phyloP scores from a whole-genome alignment of 2,329 filamentous ascomycete genomes.

The Microascus cirrosus region DNA sequence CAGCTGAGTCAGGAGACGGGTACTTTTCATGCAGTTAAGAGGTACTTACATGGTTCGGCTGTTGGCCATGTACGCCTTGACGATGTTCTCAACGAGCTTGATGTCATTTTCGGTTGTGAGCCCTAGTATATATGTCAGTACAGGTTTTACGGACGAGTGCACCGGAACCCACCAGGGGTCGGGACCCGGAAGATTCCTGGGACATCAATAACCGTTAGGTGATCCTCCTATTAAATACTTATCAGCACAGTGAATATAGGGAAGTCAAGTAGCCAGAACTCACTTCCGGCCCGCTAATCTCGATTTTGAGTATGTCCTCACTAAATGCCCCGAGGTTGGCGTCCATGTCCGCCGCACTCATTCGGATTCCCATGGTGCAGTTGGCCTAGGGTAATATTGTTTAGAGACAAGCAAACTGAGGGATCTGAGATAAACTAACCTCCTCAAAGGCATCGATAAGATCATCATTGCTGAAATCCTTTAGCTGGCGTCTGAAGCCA shows the following conservation, averaged over 20 bases:
- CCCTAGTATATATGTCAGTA: constrained; percentile 14
- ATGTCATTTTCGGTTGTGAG: constrained; percentile 33
- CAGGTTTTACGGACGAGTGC: background rate
- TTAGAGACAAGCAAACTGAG: constrained; percentile 23
- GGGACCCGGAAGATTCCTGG: constrained; percentile 37
- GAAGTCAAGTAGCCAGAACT: constrained; percentile 3
- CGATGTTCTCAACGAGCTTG: constrained; percentile 32
- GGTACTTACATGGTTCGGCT: constrained; percentile 26
- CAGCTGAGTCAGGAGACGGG: background rate
- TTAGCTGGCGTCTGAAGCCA: constrained; percentile 15
- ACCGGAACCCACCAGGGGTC: constrained; percentile 18
- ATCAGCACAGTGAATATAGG: constrained; percentile 8
- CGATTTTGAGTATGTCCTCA: constrained; percentile 27
- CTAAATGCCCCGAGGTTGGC: constrained; percentile 24
- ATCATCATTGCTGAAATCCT: constrained; percentile 12
- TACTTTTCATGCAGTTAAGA: background rate
- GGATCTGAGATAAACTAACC: background rate
- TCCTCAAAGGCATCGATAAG: background rate
- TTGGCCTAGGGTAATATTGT: constrained; percentile 22
- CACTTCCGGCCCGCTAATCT: constrained; percentile 30
- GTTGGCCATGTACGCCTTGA: constrained; percentile 32
- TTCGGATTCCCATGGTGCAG: constrained; percentile 29
- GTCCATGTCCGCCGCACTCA: background rate
- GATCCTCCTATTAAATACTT: constrained; percentile 18
- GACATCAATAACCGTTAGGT: constrained; percentile 42